Base-by-base conservation (phyloP, 208 protist genomes). In the Leishmania amazonensis region DNA sequence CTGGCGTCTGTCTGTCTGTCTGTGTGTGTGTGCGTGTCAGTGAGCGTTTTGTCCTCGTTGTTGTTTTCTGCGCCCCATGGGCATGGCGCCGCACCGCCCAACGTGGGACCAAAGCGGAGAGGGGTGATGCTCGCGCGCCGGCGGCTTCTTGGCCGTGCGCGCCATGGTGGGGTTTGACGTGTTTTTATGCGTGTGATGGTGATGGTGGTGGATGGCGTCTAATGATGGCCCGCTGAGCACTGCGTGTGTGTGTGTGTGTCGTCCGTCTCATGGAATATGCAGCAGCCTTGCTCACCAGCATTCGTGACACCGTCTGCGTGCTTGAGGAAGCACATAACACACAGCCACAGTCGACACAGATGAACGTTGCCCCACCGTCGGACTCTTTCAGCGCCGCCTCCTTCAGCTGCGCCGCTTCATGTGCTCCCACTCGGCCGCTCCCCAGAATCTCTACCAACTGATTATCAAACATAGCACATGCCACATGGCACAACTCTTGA, bases 161-260 rank as follows among this genome's bases (percentile, higher is more conserved):
- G 9, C 51, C 51, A 54, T 54, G 15, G 15, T 54, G 51, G 5
- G 6, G 51, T 54, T 54, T 21, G 51, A 15, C 15, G 51, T 54
- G 51, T 54, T 54, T 13, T 54, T 54, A 0, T 54, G 51, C 17
- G 51, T 54, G 51, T 54, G 51, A 4, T 13, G 9, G 51, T 54
- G 51, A 49, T 49, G 45, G 7, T 49, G 45, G 45, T 49, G 45
- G 8, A 49, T 28, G 54, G 54, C 54, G 54, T n/a, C 24, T 58
- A 58, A 58, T 58, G 54, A 49, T 58, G 21, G 21, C 24, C 21
- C 54, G 17, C 54, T 58, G 54, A 19, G 54, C 54, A 58, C 40
- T 74, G 68, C 4, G 68, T 76, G 47, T 53, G 73, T 85, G 42
- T 83, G 45, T 83, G 81, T 79, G 21, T 84, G 62, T 85, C 58